Conservation (phyloP, 768 basidiomycete species). For the Kwoniella botswanensis region DNA sequence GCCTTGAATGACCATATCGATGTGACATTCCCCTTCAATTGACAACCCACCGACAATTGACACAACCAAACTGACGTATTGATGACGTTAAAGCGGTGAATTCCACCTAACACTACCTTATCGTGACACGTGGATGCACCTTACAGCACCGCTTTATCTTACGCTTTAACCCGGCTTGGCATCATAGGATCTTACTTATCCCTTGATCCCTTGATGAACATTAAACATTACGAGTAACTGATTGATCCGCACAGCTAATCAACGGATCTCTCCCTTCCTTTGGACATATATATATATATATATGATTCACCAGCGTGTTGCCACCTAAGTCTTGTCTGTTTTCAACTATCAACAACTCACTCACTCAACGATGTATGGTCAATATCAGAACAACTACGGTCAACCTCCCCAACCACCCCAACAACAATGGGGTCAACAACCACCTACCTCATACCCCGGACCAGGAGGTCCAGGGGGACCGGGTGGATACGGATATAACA, state of each 20-base stretch:
- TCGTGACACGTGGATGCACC: too few species aligned
- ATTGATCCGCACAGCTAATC: not conserved
- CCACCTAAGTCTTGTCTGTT: not conserved
- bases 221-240: not conserved
- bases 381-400: constrained; percentile 17
- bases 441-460: constrained; percentile 12
- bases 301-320: not conserved
- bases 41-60: too few species aligned
- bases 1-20: too few species aligned
- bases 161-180: constrained; percentile 9
- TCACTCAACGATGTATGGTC: constrained; percentile 25
- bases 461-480: constrained; percentile 16
- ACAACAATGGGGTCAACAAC: constrained; percentile 26
- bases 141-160: constrained; percentile 1
- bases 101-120: not conserved
- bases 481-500: constrained; percentile 22
- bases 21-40: too few species aligned
- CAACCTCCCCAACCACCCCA: constrained; percentile 20
- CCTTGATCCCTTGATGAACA: not conserved
- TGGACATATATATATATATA: not conserved
- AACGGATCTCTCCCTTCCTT: constrained; percentile 6
- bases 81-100: not conserved
- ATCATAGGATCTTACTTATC: not conserved
- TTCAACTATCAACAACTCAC: not conserved
- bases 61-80: not conserved